A percentile compares a stretch with the other conserved stretches of the same genome.
phyloP scores from a whole-genome alignment of 2,329 filamentous ascomycete genomes.

The Sphaerulina vaccinii region DNA sequence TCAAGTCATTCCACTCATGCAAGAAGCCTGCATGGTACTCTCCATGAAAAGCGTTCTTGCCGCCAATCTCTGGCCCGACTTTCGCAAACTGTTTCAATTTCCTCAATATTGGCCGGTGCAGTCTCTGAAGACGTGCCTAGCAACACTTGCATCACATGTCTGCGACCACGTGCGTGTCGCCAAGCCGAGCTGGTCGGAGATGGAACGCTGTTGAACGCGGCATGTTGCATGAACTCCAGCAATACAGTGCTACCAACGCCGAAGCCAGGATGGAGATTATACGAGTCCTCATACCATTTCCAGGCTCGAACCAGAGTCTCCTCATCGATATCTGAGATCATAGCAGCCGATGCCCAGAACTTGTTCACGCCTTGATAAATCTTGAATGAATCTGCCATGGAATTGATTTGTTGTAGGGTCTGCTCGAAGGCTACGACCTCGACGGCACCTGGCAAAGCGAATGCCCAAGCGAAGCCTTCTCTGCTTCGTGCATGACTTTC shows the following conservation, averaged over 20 bases:
- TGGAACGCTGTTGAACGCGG: conserved; percentile 24
- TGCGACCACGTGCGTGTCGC: conserved; percentile 27
- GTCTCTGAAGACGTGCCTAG: conserved; percentile 25
- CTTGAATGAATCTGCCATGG: conserved; percentile 26
- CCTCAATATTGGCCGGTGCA: conserved; percentile 20
- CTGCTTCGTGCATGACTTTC: conserved; percentile 34
- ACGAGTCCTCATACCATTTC: conserved; percentile 33
- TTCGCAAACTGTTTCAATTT: conserved; percentile 23
- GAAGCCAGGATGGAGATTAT: conserved; percentile 22
- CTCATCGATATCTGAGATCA: conserved; percentile 30
- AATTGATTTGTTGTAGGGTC: conserved; percentile 28
- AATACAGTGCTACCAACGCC: conserved; percentile 28
- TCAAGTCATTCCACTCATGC: conserved; percentile 27
- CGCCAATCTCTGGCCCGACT: conserved; percentile 21
- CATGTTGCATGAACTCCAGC: conserved; percentile 34
- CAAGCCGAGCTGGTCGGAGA: conserved; percentile 27
- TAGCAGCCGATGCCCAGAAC: conserved; percentile 30
- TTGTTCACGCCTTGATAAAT: conserved; percentile 27
- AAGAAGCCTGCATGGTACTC: conserved; percentile 32
- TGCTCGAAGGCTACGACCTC: conserved; percentile 29
- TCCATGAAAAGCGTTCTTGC: conserved; percentile 20
- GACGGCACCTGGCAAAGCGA: conserved; percentile 30
- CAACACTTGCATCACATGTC: conserved; percentile 31
- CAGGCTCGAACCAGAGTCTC: conserved; percentile 29
- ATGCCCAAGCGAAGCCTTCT: conserved; percentile 33